Conservation (phyloP, 257 asterid genomes). For the Lithospermum erythrorhizon region DNA sequence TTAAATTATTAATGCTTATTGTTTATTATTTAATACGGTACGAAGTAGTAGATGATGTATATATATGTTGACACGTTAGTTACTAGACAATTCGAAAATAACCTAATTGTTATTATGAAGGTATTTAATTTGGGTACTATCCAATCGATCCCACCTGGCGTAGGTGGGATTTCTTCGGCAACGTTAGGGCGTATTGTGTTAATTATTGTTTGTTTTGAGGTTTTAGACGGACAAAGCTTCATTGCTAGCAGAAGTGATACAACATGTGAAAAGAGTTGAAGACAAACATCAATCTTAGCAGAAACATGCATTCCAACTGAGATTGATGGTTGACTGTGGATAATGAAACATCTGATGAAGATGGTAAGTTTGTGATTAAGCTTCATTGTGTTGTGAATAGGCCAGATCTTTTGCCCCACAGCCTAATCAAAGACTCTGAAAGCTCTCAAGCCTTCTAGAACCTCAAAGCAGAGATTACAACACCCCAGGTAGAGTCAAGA, state of each 20-base stretch:
- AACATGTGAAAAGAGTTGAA: slow-evolving; percentile 74
- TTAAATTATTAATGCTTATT: too few relatives aligned
- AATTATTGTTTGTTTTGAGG: slow-evolving; percentile 16
- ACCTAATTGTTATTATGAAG: too few relatives aligned
- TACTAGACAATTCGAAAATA: too few relatives aligned
- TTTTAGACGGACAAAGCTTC: slow-evolving; percentile 83
- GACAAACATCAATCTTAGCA: slow-evolving; percentile 54
- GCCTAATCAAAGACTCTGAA: slow-evolving; percentile 66
- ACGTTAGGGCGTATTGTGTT: too few relatives aligned
- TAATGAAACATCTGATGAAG: slow-evolving; percentile 40
- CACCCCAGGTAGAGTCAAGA: slow-evolving; percentile 73
- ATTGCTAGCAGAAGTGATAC: slow-evolving; percentile 80
- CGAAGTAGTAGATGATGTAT: too few relatives aligned
- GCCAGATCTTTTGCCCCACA: slow-evolving; percentile 69
- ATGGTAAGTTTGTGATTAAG: slow-evolving; percentile 55
- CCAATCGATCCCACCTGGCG: too few relatives aligned
- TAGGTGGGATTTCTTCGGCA: too few relatives aligned
- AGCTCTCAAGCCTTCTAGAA: slow-evolving; percentile 42
- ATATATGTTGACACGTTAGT: too few relatives aligned
- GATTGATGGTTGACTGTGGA: slow-evolving; percentile 58
- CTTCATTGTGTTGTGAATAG: slow-evolving; percentile 83
- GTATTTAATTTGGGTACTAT: too few relatives aligned
- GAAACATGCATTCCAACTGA: slow-evolving; percentile 67
- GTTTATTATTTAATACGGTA: too few relatives aligned
- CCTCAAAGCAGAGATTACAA: slow-evolving; percentile 76